Conservation (phyloP, 495 filamentous ascomycete species). For the Articulospora tetracladia region DNA sequence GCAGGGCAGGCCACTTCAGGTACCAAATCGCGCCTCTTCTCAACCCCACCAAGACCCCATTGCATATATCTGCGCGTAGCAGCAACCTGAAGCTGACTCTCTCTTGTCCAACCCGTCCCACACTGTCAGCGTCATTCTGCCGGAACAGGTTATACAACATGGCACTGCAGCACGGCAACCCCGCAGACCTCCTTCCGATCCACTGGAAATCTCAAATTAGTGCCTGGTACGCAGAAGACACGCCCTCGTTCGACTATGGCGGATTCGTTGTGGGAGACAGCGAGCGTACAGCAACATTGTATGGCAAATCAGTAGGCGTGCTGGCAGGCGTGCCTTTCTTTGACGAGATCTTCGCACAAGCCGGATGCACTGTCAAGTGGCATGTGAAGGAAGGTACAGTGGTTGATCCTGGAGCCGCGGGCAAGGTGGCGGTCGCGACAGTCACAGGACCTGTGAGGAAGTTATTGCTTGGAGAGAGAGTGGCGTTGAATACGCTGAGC, state of each 20-base stretch:
- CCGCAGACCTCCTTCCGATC: slow-evolving; percentile 77
- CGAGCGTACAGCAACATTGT: slow-evolving; percentile 71
- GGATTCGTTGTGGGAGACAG: slow-evolving; percentile 91
- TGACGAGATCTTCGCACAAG: slow-evolving; percentile 85
- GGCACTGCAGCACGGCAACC: slow-evolving; percentile 66
- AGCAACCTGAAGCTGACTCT: no score
- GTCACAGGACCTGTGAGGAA: slow-evolving; percentile 83
- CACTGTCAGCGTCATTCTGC: no score
- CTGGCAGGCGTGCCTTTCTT: slow-evolving; percentile 94
- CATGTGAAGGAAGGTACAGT: slow-evolving; percentile 69
- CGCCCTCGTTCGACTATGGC: slow-evolving; percentile 92
- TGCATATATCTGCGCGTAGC: no score
- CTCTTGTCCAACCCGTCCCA: no score
- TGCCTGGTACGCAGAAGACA: slow-evolving; percentile 90
- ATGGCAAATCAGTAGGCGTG: slow-evolving; percentile 85
- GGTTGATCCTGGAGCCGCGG: slow-evolving; percentile 51
- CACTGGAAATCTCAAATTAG: slow-evolving; percentile 79
- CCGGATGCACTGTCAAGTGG: slow-evolving; percentile 89
- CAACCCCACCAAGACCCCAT: no score
- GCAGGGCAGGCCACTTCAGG: no score
- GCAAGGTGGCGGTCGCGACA: slow-evolving; percentile 63
- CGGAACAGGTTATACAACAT: slow-evolving; percentile 25
- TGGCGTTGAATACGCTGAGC: slow-evolving; percentile 88
- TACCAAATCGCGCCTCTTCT: no score
- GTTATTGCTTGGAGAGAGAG: slow-evolving; percentile 85